Evolutionary conservation across 352 stramenopile species (phyloP), one percentile per base, ranked within the genome.

Genomic region (Peronospora farinosa): DNA sequence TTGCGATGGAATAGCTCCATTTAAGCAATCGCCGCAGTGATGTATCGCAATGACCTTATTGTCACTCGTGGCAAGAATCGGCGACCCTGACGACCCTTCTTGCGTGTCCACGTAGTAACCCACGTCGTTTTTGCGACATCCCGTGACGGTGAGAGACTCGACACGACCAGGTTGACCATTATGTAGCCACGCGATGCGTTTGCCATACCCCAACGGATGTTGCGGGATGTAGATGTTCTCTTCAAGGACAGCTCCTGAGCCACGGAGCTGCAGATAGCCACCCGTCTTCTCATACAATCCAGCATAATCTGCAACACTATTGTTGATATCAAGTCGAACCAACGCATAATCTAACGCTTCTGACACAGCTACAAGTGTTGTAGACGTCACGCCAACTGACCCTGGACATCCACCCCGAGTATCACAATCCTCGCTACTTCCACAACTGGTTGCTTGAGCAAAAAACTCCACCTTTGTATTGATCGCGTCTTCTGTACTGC

Each of bases 41-140:
- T 92, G 80, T 35, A 92, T 56, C 19, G 75, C 80, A n/a, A 92
- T 69, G 13, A 89, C 80, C 0, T 55, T 49, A 47, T 86, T 74
- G 55, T 92, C 80, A 2, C 35, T 61, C 1, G 42, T 63, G 0
- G 52, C 65, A 25, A 92, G 70, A 21, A 89, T 67, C 0, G 80
- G 78, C 10, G 80, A 81, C 3, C 78, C 80, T 3, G 78, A 92
- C 15, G 74, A 81, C 0, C 78, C 80, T 57, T 78, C 75, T 28
- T 86, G 65, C 6, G 80, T 92, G 51, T 92, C 80, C 6, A 85
- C 63, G 40, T 86, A 84, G 61, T 89, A 92, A 5, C 78, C 78
- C 8, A 76, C 65, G 39, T 89, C 69, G 21, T 63, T 62, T 3
- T 60, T 51, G n/a, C 74, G 65, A 45, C 80, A 89, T 27, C 69